Evolutionary conservation across 306 rosid species (phyloP).

Genomic region (Cercis canadensis): DNA sequence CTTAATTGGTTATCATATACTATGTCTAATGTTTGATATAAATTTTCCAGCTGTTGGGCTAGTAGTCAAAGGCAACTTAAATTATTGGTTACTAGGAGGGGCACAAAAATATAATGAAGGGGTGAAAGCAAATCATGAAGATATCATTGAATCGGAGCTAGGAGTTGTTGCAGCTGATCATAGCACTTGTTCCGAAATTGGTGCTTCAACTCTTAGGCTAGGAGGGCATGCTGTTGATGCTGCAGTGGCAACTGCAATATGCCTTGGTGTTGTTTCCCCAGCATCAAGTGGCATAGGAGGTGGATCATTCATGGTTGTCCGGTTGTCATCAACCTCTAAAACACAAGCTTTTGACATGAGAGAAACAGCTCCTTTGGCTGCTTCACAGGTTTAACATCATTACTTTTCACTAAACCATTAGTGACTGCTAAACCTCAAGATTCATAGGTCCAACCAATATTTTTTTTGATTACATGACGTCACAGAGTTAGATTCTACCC

Average conservation of each 20-base stretch:
- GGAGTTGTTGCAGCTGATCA: slow-evolving; percentile 96
- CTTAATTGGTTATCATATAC: background rate
- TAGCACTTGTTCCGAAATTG: slow-evolving; percentile 77
- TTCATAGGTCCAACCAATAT: too few species aligned
- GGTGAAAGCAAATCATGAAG: slow-evolving; percentile 19
- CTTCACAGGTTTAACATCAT: slow-evolving; percentile 69
- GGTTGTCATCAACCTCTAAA: slow-evolving; percentile 60
- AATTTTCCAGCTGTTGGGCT: slow-evolving; percentile 52
- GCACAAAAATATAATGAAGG: slow-evolving; percentile 30
- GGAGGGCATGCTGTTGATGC: slow-evolving; percentile 98
- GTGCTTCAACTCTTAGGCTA: slow-evolving; percentile 69
- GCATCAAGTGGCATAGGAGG: slow-evolving; percentile 93
- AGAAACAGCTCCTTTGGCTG: slow-evolving; percentile 94
- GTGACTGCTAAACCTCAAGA: too few species aligned
- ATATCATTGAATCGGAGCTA: slow-evolving; percentile 62
- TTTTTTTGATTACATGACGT: too few species aligned
- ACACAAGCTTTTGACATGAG: slow-evolving; percentile 81
- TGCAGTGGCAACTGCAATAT: slow-evolving; percentile 86
- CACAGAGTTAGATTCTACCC: too few species aligned
- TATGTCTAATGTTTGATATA: background rate
- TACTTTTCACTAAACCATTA: too few species aligned
- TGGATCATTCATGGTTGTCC: slow-evolving; percentile 78
- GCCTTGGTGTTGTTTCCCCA: slow-evolving; percentile 79
- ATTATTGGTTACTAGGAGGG: slow-evolving; percentile 36
- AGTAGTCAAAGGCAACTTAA: slow-evolving; percentile 41